phyloP scores from a whole-genome alignment of 2,329 filamentous ascomycete species.

The Alternaria triticina region DNA sequence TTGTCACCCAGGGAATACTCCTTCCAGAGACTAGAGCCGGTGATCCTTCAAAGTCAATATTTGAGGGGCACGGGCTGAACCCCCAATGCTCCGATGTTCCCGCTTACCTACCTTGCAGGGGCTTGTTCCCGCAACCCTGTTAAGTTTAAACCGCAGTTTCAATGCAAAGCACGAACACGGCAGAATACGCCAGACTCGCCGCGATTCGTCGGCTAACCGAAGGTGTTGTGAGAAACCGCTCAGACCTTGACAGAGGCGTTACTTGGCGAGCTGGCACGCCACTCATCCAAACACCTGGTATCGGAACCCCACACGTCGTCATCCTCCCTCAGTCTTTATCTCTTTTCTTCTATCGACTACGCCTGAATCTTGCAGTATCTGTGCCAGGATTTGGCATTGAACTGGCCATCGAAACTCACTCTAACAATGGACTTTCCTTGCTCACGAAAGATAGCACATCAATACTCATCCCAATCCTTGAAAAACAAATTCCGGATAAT shows the following conservation, averaged over 20 bases:
- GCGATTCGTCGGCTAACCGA: not conserved
- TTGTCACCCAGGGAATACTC: not conserved
- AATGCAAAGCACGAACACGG: not conserved
- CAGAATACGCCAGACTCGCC: not conserved
- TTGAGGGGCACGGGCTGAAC: not conserved
- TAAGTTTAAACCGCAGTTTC: not conserved
- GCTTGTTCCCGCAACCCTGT: not conserved
- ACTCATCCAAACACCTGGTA: not conserved
- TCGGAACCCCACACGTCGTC: not conserved
- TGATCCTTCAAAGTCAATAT: not conserved
- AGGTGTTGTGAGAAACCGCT: no score
- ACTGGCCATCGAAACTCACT: not conserved
- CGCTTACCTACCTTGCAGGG: no score
- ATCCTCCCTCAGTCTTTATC: not conserved
- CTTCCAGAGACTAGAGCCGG: not conserved
- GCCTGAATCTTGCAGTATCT: not conserved
- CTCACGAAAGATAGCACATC: not conserved
- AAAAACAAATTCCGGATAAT: not conserved
- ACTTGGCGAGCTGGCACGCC: not conserved
- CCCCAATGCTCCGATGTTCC: not conserved
- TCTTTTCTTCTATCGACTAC: not conserved
- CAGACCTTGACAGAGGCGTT: not conserved
- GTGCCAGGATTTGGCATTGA: not conserved
- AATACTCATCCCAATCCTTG: not conserved
- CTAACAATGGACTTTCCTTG: not conserved